Base-by-base conservation (phyloP, 768 basidiomycete species). In the Kwoniella mangroviensis region DNA sequence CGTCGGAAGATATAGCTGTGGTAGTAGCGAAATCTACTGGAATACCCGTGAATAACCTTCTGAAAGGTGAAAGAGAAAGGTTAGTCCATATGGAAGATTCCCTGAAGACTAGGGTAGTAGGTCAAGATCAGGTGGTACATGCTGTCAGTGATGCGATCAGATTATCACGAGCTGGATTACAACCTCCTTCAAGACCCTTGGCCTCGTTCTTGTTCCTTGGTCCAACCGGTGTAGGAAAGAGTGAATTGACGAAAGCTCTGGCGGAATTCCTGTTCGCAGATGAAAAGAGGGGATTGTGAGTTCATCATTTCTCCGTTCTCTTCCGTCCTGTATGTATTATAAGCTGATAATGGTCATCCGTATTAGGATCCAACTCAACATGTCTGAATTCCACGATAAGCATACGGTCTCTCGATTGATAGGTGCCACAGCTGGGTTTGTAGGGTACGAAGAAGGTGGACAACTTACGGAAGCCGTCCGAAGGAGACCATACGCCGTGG, bases 311-410 rank as follows among this genome's bases (percentile, higher is more conserved):
- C 6, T 15, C 45, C 45, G 0, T 49, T 10, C 15, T 5, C 24
- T 56, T 42, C 19, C 6, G 11, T 5, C 4, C n/a, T 41, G 58
- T 28, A 12, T 4, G 43, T 7, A 28, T 7, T 13, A 43, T 28
- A 61, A 66, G 15, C 45, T n/a, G 60, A 13, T 60, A 40, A 21
- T 9, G 15, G 40, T 40, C 10, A 2, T 26, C 45, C 19, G 19
- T 49, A 49, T 49, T 70, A 92, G 91, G 64, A 93, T 94, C 72
- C 92, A 90, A 69, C 93, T 96, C 79, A 95, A 97, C 75, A 94
- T 96, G 93, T 91, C 92, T n/a, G 92, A 97, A 80, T 96, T 98
- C 84, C 94, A 93, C 19, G 93, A 95, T 73, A 88, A 94, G 64
- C 93, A 98, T 78, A 93, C 93, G 0, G 90, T 98, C 63, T 92